Base-by-base conservation (phyloP, 495 filamentous ascomycete genomes). In the Margaritispora aquatica region DNA sequence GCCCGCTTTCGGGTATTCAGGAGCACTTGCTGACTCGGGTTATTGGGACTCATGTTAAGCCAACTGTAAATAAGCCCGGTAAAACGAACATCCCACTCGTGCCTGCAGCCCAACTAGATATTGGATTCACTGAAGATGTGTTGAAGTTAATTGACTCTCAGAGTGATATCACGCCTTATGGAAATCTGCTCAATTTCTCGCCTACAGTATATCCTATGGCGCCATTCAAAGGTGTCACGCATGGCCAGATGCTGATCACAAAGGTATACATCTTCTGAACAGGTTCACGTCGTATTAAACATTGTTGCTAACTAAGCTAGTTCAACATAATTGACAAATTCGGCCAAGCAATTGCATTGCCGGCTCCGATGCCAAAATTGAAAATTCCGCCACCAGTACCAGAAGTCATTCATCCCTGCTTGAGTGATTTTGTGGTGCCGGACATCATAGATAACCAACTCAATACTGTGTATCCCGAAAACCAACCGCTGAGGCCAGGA, bases 281-380 rank as follows among this genome's bases (percentile, higher is more conserved):
- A n/a, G n/a, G n/a, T n/a, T n/a, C n/a, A n/a, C n/a, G n/a, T n/a
- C n/a, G n/a, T n/a, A n/a, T n/a, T n/a, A n/a, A n/a, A n/a, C n/a
- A n/a, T n/a, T n/a, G n/a, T n/a, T n/a, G n/a, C n/a, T n/a, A n/a
- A n/a, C n/a, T n/a, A n/a, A n/a, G n/a, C n/a, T n/a, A n/a, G n/a
- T 59, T 84, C n/a, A 81, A 81, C 57, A 71, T 82, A 22, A 58
- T 82, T 26, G 79, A 82, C 62, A 80, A 80, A 57, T 81, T 82
- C 44, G 79, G 80, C 0, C 78, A 81, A 56, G 73, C 66, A 1
- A 60, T 77, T 10, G 21, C 34, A 61, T 52, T 44, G 44, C 48
- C 27, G 15, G 51, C 54, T 54, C 65, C 21, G 57, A 70, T 36
- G 31, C 58, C 54, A 60, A 8, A 5, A 19, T 19, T 2, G 31